phyloP scores from a whole-genome alignment of 75 land plant genomes.

The Adiantum capillusveneris region DNA sequence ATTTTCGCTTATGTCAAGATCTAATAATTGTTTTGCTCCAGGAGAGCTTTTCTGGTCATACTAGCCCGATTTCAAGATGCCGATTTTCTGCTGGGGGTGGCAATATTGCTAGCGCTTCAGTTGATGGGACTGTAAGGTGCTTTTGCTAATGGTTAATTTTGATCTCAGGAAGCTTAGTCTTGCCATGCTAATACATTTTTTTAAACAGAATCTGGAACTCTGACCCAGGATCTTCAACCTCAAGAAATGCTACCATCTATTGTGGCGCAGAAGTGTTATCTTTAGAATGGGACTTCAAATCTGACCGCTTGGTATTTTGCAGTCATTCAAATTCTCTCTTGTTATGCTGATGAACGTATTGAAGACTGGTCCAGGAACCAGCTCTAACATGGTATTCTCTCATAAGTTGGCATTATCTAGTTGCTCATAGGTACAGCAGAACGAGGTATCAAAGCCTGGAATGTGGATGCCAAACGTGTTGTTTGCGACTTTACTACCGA shows the following conservation, averaged over 20 bases:
- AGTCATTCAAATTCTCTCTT: conserved; percentile 2
- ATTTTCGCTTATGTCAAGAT: not conserved
- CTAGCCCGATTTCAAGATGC: conserved; percentile 78
- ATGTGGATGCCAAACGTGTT: conserved; percentile 96
- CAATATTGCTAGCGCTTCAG: conserved; percentile 93
- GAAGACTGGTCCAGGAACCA: too few relatives aligned
- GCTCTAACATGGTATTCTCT: not conserved
- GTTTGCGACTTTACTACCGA: conserved; percentile 84
- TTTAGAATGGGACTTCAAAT: conserved; percentile 93
- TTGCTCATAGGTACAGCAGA: conserved; percentile 87
- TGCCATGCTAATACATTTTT: not conserved
- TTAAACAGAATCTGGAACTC: conserved; percentile 80
- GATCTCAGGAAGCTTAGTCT: not conserved
- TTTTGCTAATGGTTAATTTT: not conserved
- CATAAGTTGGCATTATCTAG: conserved; percentile 21
- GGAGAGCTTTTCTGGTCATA: conserved; percentile 92
- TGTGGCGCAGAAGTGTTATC: conserved; percentile 90
- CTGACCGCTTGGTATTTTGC: conserved; percentile 73
- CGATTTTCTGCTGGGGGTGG: conserved; percentile 89
- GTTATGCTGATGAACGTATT: not conserved
- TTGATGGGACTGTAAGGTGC: conserved; percentile 94
- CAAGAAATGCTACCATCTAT: conserved; percentile 96
- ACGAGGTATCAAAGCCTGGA: conserved; percentile 96
- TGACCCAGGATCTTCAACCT: conserved; percentile 62
- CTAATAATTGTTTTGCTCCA: conserved; percentile 8